Base-by-base conservation (phyloP, 495 filamentous ascomycete species). In the Penicillium malachiteum region DNA sequence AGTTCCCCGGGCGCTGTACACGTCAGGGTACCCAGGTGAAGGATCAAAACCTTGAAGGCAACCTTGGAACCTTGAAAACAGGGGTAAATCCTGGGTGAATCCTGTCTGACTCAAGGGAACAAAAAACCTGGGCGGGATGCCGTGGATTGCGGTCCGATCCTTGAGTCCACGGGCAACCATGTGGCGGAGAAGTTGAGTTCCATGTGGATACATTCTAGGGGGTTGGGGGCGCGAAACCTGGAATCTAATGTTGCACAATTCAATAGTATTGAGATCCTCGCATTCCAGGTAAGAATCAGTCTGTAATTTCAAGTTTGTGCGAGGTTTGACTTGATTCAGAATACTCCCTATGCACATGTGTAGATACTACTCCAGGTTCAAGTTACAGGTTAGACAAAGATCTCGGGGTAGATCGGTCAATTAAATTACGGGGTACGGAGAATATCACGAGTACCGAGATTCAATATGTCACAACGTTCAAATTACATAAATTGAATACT, bases 141-240 rank as follows among this genome's bases (percentile, higher is more conserved):
- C 41, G 49, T 46, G 42, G 48, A 39, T 42, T 35, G 30, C 55
- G 55, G 55, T 52, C 49, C 55, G 55, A 58, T 52, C 55, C 55
- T 52, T 41, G 21, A 31, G 35, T 14, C 26, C 45, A n/a, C 45
- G 30, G 43, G n/a, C 39, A 39, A 52, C 50, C 55, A 58, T 58
- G 55, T 58, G 55, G 48, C 17, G 11, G 33, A 34, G 16, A 30
- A 49, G 16, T 10, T 17, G 21, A 18, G 42, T 30, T 44, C 42
- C 42, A 26, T 8, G 42, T 44, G 42, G 42, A 44, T 9, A 37
- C 34, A 10, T 37, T 37, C 34, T 37, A 10, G 12, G 42, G n/a
- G 17, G 5, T 30, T 31, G 5, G 12, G 9, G 17, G 10, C 13
- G 16, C 13, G 7, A 44, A 30, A 30, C 42, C 18, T 44, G 43